Conservation (phyloP, 176 grass and related monocot genomes). For the Oryza brachyantha region DNA sequence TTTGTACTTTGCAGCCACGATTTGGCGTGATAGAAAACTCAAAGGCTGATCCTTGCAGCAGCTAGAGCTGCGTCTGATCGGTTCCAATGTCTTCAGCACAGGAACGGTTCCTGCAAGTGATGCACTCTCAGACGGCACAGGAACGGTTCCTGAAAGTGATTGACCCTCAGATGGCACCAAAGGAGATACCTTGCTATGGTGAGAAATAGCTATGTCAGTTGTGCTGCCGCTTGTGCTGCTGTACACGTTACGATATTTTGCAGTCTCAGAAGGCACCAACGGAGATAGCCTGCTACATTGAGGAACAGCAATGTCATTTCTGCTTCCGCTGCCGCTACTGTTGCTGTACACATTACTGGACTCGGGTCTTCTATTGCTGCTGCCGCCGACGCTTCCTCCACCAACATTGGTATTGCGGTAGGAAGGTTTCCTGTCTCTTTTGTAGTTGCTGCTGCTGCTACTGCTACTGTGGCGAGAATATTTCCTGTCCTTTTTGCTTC, state of each 20-base stretch:
- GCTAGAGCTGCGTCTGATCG: conserved; percentile 28
- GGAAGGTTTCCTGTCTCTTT: conserved; percentile 42
- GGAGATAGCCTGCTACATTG: conserved; percentile 14
- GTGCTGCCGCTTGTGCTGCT: conserved; percentile 17
- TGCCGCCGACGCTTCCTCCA: not conserved
- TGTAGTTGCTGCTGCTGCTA: conserved; percentile 34
- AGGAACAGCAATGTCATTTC: not conserved
- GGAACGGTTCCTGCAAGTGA: conserved; percentile 10
- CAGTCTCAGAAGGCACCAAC: conserved; percentile 21
- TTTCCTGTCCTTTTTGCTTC: conserved; percentile 58
- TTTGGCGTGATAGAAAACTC: conserved; percentile 37
- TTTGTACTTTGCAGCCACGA: conserved; percentile 45
- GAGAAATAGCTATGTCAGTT: not conserved
- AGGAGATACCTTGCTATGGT: conserved; percentile 17
- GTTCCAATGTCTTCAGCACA: conserved; percentile 32
- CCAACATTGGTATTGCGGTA: not conserved
- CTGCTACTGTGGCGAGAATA: conserved; percentile 49
- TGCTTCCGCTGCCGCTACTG: conserved; percentile 13
- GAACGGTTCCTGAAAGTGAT: not conserved
- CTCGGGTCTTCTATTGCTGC: conserved; percentile 1
- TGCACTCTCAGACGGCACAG: conserved; percentile 11
- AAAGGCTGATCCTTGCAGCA: conserved; percentile 50
- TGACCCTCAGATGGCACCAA: conserved; percentile 13
- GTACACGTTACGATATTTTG: not conserved
- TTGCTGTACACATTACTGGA: not conserved